phyloP scores from a whole-genome alignment of 371 early-diverging fungal genomes.

The Apophysomyces ossiformis region DNA sequence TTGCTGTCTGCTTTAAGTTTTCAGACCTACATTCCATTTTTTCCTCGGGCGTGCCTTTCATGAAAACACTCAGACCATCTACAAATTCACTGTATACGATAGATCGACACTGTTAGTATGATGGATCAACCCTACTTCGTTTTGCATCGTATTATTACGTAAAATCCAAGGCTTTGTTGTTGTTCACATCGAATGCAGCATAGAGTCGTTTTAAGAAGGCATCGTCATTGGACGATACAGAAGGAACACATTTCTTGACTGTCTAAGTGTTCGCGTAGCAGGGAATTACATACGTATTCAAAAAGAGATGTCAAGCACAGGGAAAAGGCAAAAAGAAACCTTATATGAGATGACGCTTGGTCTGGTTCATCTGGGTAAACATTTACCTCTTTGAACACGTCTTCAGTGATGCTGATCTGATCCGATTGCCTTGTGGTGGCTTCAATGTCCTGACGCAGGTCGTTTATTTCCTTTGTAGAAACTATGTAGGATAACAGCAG shows the following conservation, averaged over 20 bases:
- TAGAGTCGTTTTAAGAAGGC: slow-evolving; percentile 79
- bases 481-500: slow-evolving; percentile 44
- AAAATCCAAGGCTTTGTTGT: slow-evolving; percentile 72
- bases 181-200: slow-evolving; percentile 80
- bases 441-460: slow-evolving; percentile 69
- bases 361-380: slow-evolving; percentile 1
- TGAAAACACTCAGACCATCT: slow-evolving; percentile 75
- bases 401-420: slow-evolving; percentile 62
- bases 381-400: slow-evolving; percentile 76
- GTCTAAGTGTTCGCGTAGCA: slow-evolving; percentile 25
- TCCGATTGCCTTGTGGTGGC: slow-evolving; percentile 49
- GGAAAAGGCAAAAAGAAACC: not conserved
- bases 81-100: slow-evolving; percentile 64
- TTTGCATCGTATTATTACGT: slow-evolving; percentile 22
- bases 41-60: slow-evolving; percentile 83
- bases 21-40: slow-evolving; percentile 71
- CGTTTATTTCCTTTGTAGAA: slow-evolving; percentile 68
- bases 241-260: slow-evolving; percentile 47
- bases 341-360: slow-evolving; percentile 2
- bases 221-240: slow-evolving; percentile 69
- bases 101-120: too few relatives aligned
- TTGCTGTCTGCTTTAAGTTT: not conserved
- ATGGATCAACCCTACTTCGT: too few relatives aligned
- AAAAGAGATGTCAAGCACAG: not conserved
- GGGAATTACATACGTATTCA: not conserved